Conservation (phyloP, 2,329 filamentous ascomycete species). For the Aspergillus vadensis region DNA sequence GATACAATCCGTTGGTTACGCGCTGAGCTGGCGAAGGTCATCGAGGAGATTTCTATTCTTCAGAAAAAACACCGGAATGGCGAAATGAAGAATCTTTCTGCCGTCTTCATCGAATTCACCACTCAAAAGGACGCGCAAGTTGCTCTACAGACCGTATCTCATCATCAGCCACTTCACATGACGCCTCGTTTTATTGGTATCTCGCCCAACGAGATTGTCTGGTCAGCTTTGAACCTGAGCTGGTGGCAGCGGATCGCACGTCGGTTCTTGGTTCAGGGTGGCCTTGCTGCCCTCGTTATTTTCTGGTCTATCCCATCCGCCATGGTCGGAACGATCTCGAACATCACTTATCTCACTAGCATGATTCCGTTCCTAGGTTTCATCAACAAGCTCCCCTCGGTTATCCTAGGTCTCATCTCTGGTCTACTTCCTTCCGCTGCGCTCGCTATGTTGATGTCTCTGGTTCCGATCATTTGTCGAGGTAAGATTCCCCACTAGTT, state of each 20-base stretch:
- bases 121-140: constrained; percentile 80
- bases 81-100: constrained; percentile 66
- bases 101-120: constrained; percentile 87
- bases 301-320: constrained; percentile 82
- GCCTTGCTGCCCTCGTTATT: constrained; percentile 75
- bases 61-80: constrained; percentile 67
- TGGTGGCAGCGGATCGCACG: constrained; percentile 83
- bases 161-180: constrained; percentile 85
- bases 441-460: constrained; percentile 79
- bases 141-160: constrained; percentile 80
- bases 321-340: constrained; percentile 82
- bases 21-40: constrained; percentile 68
- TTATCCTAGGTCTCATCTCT: constrained; percentile 76
- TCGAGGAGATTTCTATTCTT: constrained; percentile 66
- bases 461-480: constrained; percentile 81
- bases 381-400: constrained; percentile 68
- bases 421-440: constrained; percentile 80
- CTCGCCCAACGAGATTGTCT: constrained; percentile 81
- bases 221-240: constrained; percentile 76
- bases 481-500: constrained; percentile 49
- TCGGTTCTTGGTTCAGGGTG: constrained; percentile 66
- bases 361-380: constrained; percentile 67
- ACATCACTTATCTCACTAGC: constrained; percentile 67
- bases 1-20: constrained; percentile 90
- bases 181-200: constrained; percentile 83